Evolutionary conservation across 495 filamentous ascomycete genomes (phyloP).

Genomic region (Neurospora sp.): DNA sequence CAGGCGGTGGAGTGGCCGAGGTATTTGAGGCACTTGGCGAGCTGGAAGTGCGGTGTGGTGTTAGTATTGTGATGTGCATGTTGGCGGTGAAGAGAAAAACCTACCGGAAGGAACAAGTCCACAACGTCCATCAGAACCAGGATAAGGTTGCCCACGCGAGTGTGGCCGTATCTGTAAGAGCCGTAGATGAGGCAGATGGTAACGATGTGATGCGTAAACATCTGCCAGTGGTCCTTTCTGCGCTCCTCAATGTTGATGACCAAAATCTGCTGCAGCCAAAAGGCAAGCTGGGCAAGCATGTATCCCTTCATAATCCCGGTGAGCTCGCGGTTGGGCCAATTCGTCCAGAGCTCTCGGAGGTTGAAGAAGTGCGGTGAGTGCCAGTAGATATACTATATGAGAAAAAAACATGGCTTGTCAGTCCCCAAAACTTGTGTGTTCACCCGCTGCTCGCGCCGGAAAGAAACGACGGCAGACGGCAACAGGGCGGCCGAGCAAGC

Average conservation of each 20-base stretch:
- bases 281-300: slow-evolving; percentile 80
- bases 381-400: slow-evolving; percentile 63
- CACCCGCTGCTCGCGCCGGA: not conserved
- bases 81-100: slow-evolving; percentile 21
- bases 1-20: slow-evolving; percentile 61
- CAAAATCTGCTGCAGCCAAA: slow-evolving; percentile 89
- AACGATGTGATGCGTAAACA: slow-evolving; percentile 90
- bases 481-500: not conserved
- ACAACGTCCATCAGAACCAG: slow-evolving; percentile 90
- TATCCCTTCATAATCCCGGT: slow-evolving; percentile 75
- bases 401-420: slow-evolving; percentile 9
- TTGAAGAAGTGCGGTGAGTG: slow-evolving; percentile 71
- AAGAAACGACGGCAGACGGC: not conserved
- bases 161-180: slow-evolving; percentile 76
- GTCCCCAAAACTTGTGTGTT: not conserved
- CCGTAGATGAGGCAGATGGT: slow-evolving; percentile 69
- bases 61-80: slow-evolving; percentile 2
- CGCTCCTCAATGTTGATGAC: slow-evolving; percentile 90
- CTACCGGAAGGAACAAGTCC: slow-evolving; percentile 76
- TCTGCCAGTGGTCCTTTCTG: slow-evolving; percentile 89
- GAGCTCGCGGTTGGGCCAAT: slow-evolving; percentile 69
- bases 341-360: slow-evolving; percentile 66
- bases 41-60: slow-evolving; percentile 30
- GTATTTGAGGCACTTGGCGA: slow-evolving; percentile 94
- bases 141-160: slow-evolving; percentile 79